A percentile compares a stretch with the other conserved stretches of the same genome.
Conservation (phyloP, 805 yeast species). For the Grigorovia humatica region DNA sequence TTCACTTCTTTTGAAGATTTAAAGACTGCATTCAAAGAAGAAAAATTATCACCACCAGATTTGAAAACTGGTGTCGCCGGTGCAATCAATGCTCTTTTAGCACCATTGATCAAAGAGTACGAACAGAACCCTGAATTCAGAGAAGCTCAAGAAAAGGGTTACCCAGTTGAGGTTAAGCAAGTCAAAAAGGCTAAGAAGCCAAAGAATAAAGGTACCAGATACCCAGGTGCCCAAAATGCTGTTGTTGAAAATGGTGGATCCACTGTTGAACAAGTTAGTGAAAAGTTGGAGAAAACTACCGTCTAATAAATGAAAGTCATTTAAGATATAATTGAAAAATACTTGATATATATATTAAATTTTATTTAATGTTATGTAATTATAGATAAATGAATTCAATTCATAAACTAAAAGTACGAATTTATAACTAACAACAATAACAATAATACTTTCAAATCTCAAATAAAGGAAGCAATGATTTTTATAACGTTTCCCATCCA, state of each 20-base stretch:
- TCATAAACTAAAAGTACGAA: not conserved
- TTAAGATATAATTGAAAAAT: not conserved
- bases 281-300: constrained; percentile 20
- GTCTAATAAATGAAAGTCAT: not conserved
- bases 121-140: constrained; percentile 56
- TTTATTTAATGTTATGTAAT: not conserved
- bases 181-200: constrained; percentile 63
- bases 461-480: not conserved
- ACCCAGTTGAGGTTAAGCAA: constrained; percentile 61
- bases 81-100: constrained; percentile 68
- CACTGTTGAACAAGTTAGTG: constrained; percentile 13
- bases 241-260: constrained; percentile 24
- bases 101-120: constrained; percentile 71
- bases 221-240: constrained; percentile 51
- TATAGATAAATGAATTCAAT: not conserved
- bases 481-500: constrained; percentile 69
- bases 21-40: constrained; percentile 60
- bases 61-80: constrained; percentile 87
- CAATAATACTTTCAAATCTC: not conserved
- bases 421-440: too few species aligned
- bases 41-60: constrained; percentile 83
- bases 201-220: constrained; percentile 81
- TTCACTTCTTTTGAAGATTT: constrained; percentile 59
- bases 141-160: constrained; percentile 67
- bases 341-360: not conserved